Evolutionary conservation across 2,329 filamentous ascomycete genomes (phyloP).

Genomic region (Beauveria brongniartii): DNA sequence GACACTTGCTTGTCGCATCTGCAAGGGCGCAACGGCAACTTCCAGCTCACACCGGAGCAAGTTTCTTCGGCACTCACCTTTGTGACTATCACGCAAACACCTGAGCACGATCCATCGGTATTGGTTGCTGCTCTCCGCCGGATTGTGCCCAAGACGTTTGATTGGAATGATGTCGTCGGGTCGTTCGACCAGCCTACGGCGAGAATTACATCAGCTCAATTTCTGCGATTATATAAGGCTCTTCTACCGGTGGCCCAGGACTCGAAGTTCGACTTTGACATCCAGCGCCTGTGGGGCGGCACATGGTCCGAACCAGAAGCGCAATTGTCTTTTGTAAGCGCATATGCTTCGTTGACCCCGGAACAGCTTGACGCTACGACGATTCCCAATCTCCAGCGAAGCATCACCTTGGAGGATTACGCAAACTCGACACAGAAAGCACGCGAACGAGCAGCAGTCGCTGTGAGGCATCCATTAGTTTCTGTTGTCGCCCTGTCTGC

Average conservation of each 20-base stretch:
- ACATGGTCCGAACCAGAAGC: conserved; percentile 80
- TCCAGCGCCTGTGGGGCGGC: conserved; percentile 86
- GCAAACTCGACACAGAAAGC: conserved; percentile 40
- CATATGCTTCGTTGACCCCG: conserved; percentile 68
- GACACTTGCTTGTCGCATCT: conserved; percentile 54
- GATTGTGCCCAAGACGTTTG: conserved; percentile 55
- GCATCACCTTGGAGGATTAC: conserved; percentile 59
- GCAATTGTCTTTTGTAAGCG: conserved; percentile 87
- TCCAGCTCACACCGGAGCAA: conserved; percentile 71
- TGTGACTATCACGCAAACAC: conserved; percentile 49
- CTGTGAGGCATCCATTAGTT: conserved; percentile 77
- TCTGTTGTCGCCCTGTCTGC: conserved; percentile 75
- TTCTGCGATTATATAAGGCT: conserved; percentile 72
- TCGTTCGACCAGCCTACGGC: conserved; percentile 75
- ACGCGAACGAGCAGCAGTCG: conserved; percentile 46
- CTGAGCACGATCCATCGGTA: conserved; percentile 41
- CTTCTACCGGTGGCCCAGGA: conserved; percentile 62
- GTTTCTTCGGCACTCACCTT: conserved; percentile 72
- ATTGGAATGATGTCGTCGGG: conserved; percentile 64
- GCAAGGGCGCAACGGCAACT: conserved; percentile 40
- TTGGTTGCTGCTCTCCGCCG: conserved; percentile 56
- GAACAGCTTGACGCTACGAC: conserved; percentile 75
- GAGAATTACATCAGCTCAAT: conserved; percentile 69
- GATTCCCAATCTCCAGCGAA: conserved; percentile 72
- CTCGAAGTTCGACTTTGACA: conserved; percentile 52